phyloP scores from a whole-genome alignment of 306 rosid genomes.

The Acmispon strigosus region DNA sequence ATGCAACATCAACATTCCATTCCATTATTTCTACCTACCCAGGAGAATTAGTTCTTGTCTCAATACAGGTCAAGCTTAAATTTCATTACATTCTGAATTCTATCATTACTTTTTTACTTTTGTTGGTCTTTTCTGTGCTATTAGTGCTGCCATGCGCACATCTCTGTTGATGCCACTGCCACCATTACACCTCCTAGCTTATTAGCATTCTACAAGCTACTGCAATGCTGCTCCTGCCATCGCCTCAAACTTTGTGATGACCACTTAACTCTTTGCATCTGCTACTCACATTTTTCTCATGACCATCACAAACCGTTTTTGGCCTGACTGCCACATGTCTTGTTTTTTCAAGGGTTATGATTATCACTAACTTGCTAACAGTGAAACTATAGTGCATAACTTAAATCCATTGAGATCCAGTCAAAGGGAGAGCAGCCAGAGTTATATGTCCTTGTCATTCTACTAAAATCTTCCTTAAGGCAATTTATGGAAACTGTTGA shows the following conservation, averaged over 20 bases:
- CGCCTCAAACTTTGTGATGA: neutral
- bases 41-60: conserved; percentile 67
- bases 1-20: conserved; percentile 83
- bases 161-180: neutral
- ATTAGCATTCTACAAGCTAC: too few relatives aligned
- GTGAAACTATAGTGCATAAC: neutral
- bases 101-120: neutral
- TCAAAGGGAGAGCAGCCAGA: neutral
- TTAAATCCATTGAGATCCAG: neutral
- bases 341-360: neutral
- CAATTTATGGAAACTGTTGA: neutral
- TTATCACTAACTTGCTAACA: neutral
- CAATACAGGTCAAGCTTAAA: conserved; percentile 63
- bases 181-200: too few relatives aligned
- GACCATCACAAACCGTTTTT: neutral
- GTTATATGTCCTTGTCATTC: neutral
- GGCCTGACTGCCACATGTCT: neutral
- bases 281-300: neutral
- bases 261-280: neutral
- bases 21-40: conserved; percentile 71
- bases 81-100: conserved; percentile 1
- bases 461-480: neutral
- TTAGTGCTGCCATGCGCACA: neutral
- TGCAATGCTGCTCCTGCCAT: neutral
- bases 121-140: neutral